phyloP scores from a whole-genome alignment of 2,329 filamentous ascomycete genomes.

The Phialophora macrospora region DNA sequence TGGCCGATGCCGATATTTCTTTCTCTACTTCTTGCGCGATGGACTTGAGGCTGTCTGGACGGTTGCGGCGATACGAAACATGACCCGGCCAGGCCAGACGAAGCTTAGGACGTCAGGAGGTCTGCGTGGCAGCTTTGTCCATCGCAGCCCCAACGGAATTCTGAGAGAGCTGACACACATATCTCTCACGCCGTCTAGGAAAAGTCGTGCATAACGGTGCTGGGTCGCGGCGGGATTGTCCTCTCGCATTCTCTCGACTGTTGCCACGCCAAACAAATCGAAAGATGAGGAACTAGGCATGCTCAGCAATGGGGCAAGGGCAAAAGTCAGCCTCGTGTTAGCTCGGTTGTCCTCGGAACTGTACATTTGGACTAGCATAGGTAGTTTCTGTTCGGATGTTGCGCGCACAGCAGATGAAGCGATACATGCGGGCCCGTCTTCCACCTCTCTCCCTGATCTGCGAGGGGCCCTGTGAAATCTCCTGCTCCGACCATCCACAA shows the following conservation, averaged over 20 bases:
- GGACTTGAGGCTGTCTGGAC: too few relatives aligned
- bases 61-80: too few relatives aligned
- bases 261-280: neutral
- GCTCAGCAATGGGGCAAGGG: neutral
- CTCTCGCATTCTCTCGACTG: too few relatives aligned
- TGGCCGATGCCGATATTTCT: too few relatives aligned
- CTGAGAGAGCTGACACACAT: too few relatives aligned
- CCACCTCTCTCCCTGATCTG: neutral
- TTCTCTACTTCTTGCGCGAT: too few relatives aligned
- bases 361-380: conserved; percentile 21
- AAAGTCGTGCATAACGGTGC: neutral
- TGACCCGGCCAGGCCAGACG: too few relatives aligned
- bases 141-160: too few relatives aligned
- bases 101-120: too few relatives aligned
- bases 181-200: too few relatives aligned
- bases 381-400: conserved; percentile 11
- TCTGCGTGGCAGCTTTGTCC: too few relatives aligned
- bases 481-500: conserved; percentile 10
- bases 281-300: neutral
- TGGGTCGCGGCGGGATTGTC: neutral
- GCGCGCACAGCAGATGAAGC: conserved; percentile 13
- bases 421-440: conserved; percentile 6
- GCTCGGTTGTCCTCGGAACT: conserved; percentile 17
- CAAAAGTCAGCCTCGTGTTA: neutral
- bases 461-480: conserved; percentile 11